Evolutionary conservation across 805 yeast genomes (phyloP).

Genomic region (Candida tibetensis): DNA sequence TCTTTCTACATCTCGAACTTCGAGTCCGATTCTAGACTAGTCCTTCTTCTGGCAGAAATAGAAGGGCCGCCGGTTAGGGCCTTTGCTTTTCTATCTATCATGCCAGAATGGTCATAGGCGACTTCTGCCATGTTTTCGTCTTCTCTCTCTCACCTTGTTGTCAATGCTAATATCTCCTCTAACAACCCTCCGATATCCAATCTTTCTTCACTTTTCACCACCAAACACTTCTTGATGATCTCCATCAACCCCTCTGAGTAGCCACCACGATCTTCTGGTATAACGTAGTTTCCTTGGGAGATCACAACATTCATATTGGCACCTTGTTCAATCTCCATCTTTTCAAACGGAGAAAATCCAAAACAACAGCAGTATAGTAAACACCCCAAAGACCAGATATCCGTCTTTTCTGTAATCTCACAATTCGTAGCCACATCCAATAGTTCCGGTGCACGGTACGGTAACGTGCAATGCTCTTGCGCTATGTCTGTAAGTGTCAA

Average conservation of each 20-base stretch:
- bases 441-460: conserved; percentile 89
- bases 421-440: conserved; percentile 69
- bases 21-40: too few species aligned
- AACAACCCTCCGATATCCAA: conserved; percentile 64
- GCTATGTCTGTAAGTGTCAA: conserved; percentile 75
- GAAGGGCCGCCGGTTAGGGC: too few species aligned
- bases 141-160: background rate
- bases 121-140: too few species aligned
- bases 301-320: conserved; percentile 80
- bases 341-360: conserved; percentile 82
- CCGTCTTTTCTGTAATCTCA: conserved; percentile 69
- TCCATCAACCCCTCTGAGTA: conserved; percentile 57
- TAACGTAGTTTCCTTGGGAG: conserved; percentile 57
- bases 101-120: too few species aligned
- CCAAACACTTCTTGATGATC: conserved; percentile 59
- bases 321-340: conserved; percentile 76
- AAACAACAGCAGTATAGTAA: conserved; percentile 73
- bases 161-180: conserved; percentile 43
- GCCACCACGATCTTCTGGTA: conserved; percentile 48
- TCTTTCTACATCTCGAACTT: too few species aligned
- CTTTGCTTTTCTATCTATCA: too few species aligned
- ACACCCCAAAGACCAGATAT: conserved; percentile 92
- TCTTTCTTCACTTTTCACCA: conserved; percentile 56
- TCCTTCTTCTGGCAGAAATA: too few species aligned
- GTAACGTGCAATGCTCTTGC: conserved; percentile 79